phyloP scores from a whole-genome alignment of 805 yeast species.

The Sugiyamaella qingdaonensis region DNA sequence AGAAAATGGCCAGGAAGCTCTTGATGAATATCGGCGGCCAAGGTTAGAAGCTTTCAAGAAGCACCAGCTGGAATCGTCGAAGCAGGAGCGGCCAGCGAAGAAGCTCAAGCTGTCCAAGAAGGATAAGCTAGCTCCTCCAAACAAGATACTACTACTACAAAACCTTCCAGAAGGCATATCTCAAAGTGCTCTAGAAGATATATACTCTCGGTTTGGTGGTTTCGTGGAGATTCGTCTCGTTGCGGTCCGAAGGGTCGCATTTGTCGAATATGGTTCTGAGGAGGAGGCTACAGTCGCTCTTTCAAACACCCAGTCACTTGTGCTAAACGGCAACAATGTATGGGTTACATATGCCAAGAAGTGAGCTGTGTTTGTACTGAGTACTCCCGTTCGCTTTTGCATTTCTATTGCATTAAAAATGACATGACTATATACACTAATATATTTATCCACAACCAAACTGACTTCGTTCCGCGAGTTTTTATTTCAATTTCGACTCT shows the following conservation, averaged over 20 bases:
- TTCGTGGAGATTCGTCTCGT: slow-evolving; percentile 66
- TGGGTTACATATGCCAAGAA: slow-evolving; percentile 34
- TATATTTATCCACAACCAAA: too few relatives aligned
- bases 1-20: slow-evolving; percentile 27
- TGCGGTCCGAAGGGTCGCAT: slow-evolving; percentile 63
- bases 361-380: slow-evolving; percentile 10
- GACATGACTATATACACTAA: slow-evolving; percentile 3
- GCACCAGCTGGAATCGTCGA: background rate
- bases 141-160: slow-evolving; percentile 65
- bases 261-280: slow-evolving; percentile 69
- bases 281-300: slow-evolving; percentile 45
- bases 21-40: slow-evolving; percentile 23
- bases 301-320: slow-evolving; percentile 26
- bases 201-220: slow-evolving; percentile 54
- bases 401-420: background rate
- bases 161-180: slow-evolving; percentile 48
- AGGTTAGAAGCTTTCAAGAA: slow-evolving; percentile 18
- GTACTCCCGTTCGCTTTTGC: background rate
- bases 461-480: background rate
- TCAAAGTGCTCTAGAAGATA: slow-evolving; percentile 38
- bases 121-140: slow-evolving; percentile 47
- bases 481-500: background rate
- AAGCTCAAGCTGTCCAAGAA: slow-evolving; percentile 5
- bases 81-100: slow-evolving; percentile 2
- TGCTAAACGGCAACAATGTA: slow-evolving; percentile 25